Evolutionary conservation across 169 alveolate genomes (phyloP).

Genomic region (Cryptosporidium viatorum): DNA sequence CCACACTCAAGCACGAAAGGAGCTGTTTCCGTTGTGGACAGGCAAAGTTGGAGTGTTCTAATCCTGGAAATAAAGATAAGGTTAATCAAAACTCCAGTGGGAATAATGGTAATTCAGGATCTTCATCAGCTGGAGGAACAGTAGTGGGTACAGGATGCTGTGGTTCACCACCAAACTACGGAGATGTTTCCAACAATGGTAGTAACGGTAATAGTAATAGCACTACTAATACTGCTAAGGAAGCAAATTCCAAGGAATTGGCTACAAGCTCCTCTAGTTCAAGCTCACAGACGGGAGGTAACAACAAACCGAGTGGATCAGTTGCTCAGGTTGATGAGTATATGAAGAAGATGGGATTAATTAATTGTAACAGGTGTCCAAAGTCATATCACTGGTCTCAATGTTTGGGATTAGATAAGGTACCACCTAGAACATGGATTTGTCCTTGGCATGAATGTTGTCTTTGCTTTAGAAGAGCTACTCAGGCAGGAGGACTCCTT

Average conservation of each 20-base stretch:
- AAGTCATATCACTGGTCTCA: slow-evolving; percentile 89
- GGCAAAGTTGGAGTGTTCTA: slow-evolving; percentile 79
- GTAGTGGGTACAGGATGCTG: slow-evolving; percentile 24
- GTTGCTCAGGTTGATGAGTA: slow-evolving; percentile 58
- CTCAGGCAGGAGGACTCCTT: slow-evolving; percentile 90
- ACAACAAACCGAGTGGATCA: slow-evolving; percentile 30
- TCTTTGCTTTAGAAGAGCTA: slow-evolving; percentile 88
- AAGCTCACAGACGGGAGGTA: neutral
- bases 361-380: slow-evolving; percentile 90
- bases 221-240: neutral
- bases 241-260: neutral
- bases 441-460: slow-evolving; percentile 94
- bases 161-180: slow-evolving; percentile 59
- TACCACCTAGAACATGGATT: slow-evolving; percentile 87
- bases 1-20: slow-evolving; percentile 84
- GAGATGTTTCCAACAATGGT: neutral
- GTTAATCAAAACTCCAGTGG: neutral
- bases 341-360: slow-evolving; percentile 79
- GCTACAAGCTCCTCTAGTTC: slow-evolving; percentile 1
- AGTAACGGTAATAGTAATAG: neutral
- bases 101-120: neutral
- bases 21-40: slow-evolving; percentile 90
- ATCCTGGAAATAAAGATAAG: slow-evolving; percentile 8
- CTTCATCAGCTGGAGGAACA: slow-evolving; percentile 2
- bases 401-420: slow-evolving; percentile 77